phyloP scores from a whole-genome alignment of 192 early-diverging fungal species.

The Backusella macrospora region DNA sequence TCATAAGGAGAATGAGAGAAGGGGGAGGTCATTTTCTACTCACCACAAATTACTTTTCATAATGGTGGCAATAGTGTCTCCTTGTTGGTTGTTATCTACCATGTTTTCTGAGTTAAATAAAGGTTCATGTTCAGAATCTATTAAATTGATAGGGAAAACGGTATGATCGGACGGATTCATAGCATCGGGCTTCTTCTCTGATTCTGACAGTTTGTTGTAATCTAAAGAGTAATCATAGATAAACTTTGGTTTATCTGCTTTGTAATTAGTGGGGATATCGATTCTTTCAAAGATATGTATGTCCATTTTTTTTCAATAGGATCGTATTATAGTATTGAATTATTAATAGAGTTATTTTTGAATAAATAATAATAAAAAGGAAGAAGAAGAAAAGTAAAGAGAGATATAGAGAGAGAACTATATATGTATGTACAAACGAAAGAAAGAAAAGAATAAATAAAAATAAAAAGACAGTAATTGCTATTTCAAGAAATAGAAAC shows the following conservation, averaged over 20 bases:
- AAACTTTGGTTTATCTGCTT: background rate
- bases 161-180: background rate
- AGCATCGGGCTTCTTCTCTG: background rate
- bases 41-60: constrained; percentile 13
- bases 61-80: background rate
- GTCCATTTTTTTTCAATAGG: background rate
- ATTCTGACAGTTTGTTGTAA: background rate
- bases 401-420: background rate
- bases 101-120: background rate
- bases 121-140: background rate
- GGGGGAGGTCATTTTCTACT: background rate
- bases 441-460: constrained; percentile 1
- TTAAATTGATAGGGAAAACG: background rate
- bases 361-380: too few species aligned
- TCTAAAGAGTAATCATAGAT: background rate
- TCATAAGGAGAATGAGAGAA: background rate
- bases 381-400: too few species aligned
- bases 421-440: background rate
- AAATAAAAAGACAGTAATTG: background rate
- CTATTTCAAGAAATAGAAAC: background rate
- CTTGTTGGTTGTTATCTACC: background rate
- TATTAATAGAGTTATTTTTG: too few species aligned
- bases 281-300: background rate
- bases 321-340: background rate
- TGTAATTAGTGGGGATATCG: background rate